Evolutionary conservation across 2,329 filamentous ascomycete species (phyloP), one percentile per base, ranked within the genome.

Genomic region (Diaporthe vexans): DNA sequence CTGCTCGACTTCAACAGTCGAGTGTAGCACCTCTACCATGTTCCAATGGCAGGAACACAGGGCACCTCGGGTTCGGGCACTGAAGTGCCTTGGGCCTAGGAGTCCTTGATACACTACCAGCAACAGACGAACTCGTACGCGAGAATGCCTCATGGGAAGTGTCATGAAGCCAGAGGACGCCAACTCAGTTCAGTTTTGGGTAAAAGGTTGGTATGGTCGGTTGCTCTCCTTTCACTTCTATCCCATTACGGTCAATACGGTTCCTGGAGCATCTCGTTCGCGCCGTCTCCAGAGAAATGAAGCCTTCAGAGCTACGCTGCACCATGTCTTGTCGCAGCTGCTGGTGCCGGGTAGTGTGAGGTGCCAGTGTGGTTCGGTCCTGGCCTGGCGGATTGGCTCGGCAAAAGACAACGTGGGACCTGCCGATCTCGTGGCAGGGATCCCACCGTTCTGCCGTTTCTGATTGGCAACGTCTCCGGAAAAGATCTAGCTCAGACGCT

Each of bases 371-470:
- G 10, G 56, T 58, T 58, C 54, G 9, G 17, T 4, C 35, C 17
- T 21, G 29, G 26, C 29, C 61, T n/a, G 46, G 29, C 61, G 63
- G 46, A 52, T 67, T 52, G 63, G 63, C 46, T 67, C 46, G 63
- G 46, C 63, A 37, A 33, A 37, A 26, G 13, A 52, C 13, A 67
- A 37, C 26, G 63, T 52, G 46, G 59, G 43, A 67, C 43, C 63
- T 67, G 63, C 63, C 63, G 46, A 52, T 52, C 29, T 3, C 11
- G 19, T n/a, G 61, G 61, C 26, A 67, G 43, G 46, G 63, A 33
- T 24, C 5, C 0, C 13, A 17, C 21, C 11, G 21, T 11, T 29
- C 0, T 7, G 9, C 21, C 11, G 21, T 11, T 29, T 33, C 11
- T 67, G 63, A 52, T 67, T 67, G 63, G 63, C 21, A 43, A 7